Evolutionary conservation across 805 yeast genomes (phyloP), one percentile per base, ranked within the genome.

Genomic region (Wickerhamiella siamensis): DNA sequence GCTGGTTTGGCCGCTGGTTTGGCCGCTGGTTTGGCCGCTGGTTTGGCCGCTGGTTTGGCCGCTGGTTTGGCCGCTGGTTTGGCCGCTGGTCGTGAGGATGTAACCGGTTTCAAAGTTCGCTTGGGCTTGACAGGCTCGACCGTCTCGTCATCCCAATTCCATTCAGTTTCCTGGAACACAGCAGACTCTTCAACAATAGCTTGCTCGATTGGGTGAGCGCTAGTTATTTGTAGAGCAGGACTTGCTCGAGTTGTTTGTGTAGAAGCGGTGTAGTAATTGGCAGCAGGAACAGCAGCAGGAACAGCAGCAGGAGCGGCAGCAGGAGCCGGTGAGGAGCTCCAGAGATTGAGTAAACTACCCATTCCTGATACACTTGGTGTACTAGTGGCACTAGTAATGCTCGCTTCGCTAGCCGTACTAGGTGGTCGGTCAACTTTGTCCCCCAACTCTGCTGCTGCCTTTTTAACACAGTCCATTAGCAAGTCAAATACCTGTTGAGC

Each of bases 401-500:
- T 31, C 15, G 33, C 33, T 6, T 12, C 15, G 6, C 17, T 15
- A 31, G 33, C n/a, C 9, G 33, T 6, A 15, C 17, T 15, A 31
- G n/a, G n/a, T 9, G n/a, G 33, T 8, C 33, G n/a, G 15, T 12
- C 33, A 46, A 33, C 38, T 8, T 48, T 42, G n/a, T 53, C 59
- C 5, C 47, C 46, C 33, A 69, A 60, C 20, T 59, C 47, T 20
- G 57, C 57, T 2, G 65, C 70, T 36, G 69, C 77, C 4, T 51
- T 53, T 38, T 69, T 66, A 42, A 81, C 69, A 49, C 72, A 75
- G 4, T 56, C 59, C 53, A 79, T 63, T 53, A 82, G 79, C 21
- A 69, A 43, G 21, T 78, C 76, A 48, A 88, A 76, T 0, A 84
- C 70, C 36, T 67, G 60, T 50, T 74, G 74, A 0, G 95, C 94